Conservation (phyloP, 192 early-diverging fungal species). For the Gryganskiella cystojenkinii region DNA sequence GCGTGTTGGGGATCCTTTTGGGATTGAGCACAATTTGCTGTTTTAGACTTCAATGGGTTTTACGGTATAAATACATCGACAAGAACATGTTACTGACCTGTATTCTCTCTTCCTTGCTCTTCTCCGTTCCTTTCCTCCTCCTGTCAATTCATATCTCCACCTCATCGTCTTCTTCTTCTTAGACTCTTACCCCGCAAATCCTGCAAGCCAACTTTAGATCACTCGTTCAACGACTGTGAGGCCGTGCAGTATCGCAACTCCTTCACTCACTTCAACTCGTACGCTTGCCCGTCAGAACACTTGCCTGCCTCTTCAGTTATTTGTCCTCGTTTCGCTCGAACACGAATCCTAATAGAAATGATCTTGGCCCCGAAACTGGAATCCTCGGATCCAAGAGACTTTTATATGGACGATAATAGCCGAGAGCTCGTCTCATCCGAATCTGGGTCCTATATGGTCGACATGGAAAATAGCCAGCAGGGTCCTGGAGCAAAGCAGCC, state of each 20-base stretch:
- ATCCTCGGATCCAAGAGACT: conserved; percentile 34
- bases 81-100: background rate
- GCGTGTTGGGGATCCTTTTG: background rate
- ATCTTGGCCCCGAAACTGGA: conserved; percentile 41
- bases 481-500: conserved; percentile 51
- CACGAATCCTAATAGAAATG: conserved; percentile 36
- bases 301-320: conserved; percentile 17
- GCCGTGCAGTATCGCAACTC: too few species aligned
- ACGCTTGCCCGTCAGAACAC: too few species aligned
- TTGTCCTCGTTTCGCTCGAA: conserved; percentile 17
- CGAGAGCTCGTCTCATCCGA: conserved; percentile 19
- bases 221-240: too few species aligned
- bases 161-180: background rate
- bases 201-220: too few species aligned
- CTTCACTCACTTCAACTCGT: too few species aligned
- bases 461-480: background rate
- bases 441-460: conserved; percentile 9
- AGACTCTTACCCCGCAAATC: too few species aligned
- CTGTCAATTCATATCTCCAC: background rate
- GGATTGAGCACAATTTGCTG: too few species aligned
- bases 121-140: too few species aligned
- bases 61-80: too few species aligned
- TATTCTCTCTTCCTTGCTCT: background rate
- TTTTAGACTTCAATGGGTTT: too few species aligned
- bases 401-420: conserved; percentile 40